These are phyloP conservation scores for Kingdonia uniflora DNA, from an alignment of 164 flowering plant species.

Conservation along the genomic window DNA sequence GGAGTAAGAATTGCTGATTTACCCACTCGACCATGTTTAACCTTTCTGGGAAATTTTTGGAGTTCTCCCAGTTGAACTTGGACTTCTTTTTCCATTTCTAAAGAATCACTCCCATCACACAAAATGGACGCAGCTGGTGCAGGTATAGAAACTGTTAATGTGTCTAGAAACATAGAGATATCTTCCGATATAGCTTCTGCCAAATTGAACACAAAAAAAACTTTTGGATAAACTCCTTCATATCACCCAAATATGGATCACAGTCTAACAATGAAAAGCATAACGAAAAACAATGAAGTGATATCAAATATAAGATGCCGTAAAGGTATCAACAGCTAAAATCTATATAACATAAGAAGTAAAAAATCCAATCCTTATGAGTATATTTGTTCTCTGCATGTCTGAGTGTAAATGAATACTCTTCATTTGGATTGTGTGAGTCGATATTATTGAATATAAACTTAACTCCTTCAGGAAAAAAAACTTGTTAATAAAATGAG, in stretches of 20 bases:
- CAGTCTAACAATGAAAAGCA: slow-evolving; percentile 57
- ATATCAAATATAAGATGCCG: neutral
- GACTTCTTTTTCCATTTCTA: slow-evolving; percentile 12
- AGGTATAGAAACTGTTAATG: slow-evolving; percentile 32
- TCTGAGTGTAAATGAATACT: slow-evolving; percentile 62
- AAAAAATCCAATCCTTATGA: slow-evolving; percentile 36
- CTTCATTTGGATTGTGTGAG: slow-evolving; percentile 37
- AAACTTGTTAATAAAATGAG: slow-evolving; percentile 8
- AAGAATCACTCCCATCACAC: slow-evolving; percentile 6
- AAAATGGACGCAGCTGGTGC: slow-evolving; percentile 49
- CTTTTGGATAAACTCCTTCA: slow-evolving; percentile 62
- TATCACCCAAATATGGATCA: slow-evolving; percentile 44
- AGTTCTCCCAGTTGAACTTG: slow-evolving; percentile 9
- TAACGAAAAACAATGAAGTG: neutral
- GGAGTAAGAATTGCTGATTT: slow-evolving; percentile 31
- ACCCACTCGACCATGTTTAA: slow-evolving; percentile 16
- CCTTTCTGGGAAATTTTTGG: slow-evolving; percentile 16
- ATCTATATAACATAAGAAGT: neutral
- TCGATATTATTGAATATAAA: slow-evolving; percentile 69
- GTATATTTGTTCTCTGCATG: slow-evolving; percentile 55
- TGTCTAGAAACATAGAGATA: slow-evolving; percentile 31
- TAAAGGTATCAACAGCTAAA: neutral
- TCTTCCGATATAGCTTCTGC: slow-evolving; percentile 29
- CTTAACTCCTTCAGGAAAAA: slow-evolving; percentile 45
- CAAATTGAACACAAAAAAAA: too few relatives aligned